Base-by-base conservation (phyloP, 2,329 filamentous ascomycete genomes). In the Clarireedia sp. region DNA sequence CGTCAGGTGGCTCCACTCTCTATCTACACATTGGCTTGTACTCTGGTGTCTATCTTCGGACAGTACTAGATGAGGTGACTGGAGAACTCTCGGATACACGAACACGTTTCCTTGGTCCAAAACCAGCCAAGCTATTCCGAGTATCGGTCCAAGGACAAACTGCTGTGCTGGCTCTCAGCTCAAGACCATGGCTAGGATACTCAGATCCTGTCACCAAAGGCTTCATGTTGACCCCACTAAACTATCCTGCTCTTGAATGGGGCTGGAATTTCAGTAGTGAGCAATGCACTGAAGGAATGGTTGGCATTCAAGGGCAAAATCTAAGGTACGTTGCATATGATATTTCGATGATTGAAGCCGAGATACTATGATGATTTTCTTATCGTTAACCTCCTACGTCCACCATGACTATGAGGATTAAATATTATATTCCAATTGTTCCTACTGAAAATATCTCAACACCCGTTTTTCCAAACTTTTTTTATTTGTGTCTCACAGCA, bases 201-300 rank as follows among this genome's bases (percentile, higher is more conserved):
- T 87, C 90, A 0, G 90, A 97, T 65, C 84, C 88, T 2, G 86
- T 91, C 57, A 91, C 87, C 2, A 89, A 89, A 67, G 85, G 85
- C 38, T 96, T 96, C 66, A 89, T 95, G 72, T 85, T 97, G 63
- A 96, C 92, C 1, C 94, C 95, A 0, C 74, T 99, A 29, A 89
- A 89, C 69, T 96, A 95, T 66, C 84, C 86, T 52, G 85, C 87
- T 41, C 80, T 99, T 26, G 90, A 96, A 70, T 96, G 90, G 78
- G 91, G 89, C 3, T 96, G 91, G 86, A 96, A 94, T 65, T 97
- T 99, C 68, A 92, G 89, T 70, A 96, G 91, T 67, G 90, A 96
- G 69, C 89, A 96, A 70, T 96, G 91, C 66, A 84, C 87, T 44
- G 89, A 96, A 72, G 91, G 91, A 55, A 92, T 96, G 78, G 92